These are phyloP conservation scores for Globisporangium barbulae DNA, from an alignment of 352 stramenopile genomes.

Conservation along the genomic window DNA sequence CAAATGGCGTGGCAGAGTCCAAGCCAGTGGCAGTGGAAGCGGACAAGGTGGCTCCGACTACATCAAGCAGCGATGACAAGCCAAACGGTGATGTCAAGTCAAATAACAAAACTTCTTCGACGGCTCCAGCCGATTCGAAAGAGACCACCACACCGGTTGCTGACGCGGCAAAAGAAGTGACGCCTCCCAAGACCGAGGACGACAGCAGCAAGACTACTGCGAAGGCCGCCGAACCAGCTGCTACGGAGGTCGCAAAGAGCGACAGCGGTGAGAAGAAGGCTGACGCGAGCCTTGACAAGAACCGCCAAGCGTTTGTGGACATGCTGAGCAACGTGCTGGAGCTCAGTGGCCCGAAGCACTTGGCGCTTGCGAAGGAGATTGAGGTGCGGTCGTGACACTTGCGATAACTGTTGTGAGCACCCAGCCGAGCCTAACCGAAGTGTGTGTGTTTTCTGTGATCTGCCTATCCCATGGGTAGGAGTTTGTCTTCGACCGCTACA, in stretches of 20 bases:
- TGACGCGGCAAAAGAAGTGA: background rate
- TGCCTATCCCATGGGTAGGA: slow-evolving; percentile 24
- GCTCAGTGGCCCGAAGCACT: slow-evolving; percentile 30
- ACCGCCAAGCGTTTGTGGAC: slow-evolving; percentile 53
- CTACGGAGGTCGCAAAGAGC: background rate
- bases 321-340: slow-evolving; percentile 68
- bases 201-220: slow-evolving; percentile 2
- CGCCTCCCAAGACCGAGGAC: background rate
- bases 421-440: background rate
- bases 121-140: slow-evolving; percentile 1
- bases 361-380: slow-evolving; percentile 61
- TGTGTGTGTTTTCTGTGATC: background rate
- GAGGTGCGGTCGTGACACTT: slow-evolving; percentile 35
- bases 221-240: background rate
- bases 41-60: background rate
- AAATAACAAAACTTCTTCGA: background rate
- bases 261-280: slow-evolving; percentile 16
- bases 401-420: background rate
- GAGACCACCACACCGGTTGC: background rate
- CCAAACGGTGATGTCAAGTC: background rate
- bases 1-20: slow-evolving; percentile 1
- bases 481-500: slow-evolving; percentile 78
- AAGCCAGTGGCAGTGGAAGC: background rate
- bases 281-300: slow-evolving; percentile 49
- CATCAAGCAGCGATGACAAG: background rate